These are phyloP conservation scores for Carpinus fangiana DNA, from an alignment of 306 rosid genomes.

Conservation along the genomic window DNA sequence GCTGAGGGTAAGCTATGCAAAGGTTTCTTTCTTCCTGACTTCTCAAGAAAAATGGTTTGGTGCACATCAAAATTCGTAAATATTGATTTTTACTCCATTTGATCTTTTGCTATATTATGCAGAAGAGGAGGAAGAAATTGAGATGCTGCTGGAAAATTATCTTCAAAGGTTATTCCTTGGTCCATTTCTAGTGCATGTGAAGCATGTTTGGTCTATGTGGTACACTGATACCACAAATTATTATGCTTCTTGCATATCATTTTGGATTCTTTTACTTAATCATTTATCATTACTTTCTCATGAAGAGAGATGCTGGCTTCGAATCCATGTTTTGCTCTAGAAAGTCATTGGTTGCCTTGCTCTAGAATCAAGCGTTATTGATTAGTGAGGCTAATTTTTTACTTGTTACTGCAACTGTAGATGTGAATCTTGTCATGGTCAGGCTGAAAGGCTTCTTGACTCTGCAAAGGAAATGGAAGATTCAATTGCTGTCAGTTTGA, in stretches of 20 bases:
- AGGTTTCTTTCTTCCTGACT: conserved; percentile 18
- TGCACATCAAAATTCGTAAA: not conserved
- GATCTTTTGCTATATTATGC: conserved; percentile 38
- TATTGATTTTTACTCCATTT: conserved; percentile 22
- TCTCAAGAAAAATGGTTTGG: conserved; percentile 18
- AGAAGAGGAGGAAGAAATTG: conserved; percentile 99
- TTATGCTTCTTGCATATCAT: not conserved
- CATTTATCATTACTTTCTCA: not conserved
- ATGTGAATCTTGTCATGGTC: conserved; percentile 98
- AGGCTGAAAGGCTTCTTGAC: conserved; percentile 98
- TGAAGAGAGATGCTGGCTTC: not conserved
- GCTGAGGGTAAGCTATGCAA: conserved; percentile 66
- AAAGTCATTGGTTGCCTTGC: not conserved
- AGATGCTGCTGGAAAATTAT: conserved; percentile 98
- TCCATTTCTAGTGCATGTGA: not conserved
- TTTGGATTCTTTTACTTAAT: not conserved
- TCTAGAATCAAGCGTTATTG: not conserved
- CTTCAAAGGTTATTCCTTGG: conserved; percentile 74
- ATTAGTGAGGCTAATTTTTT: not conserved
- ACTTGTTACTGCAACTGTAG: conserved; percentile 48
- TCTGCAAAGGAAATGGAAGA: conserved; percentile 99
- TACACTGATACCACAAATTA: not conserved
- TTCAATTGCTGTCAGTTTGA: conserved; percentile 91
- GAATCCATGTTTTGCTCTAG: not conserved
- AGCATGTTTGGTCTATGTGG: not conserved